These are phyloP conservation scores for Phytophthora europaea DNA, from an alignment of 352 stramenopile genomes.

Conservation along the genomic window DNA sequence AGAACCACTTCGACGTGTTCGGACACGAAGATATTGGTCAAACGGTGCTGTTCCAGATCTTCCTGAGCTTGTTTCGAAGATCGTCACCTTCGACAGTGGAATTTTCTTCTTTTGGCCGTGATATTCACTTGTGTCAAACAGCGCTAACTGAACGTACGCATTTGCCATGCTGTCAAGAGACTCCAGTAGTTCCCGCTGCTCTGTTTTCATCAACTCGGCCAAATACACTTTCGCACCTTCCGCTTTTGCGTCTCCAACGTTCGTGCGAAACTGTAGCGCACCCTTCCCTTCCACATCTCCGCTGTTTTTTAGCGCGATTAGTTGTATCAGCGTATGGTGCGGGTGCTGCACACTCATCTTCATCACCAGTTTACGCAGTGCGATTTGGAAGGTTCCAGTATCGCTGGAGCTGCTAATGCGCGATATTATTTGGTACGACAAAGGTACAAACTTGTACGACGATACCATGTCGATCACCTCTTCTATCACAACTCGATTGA, in stretches of 20 bases:
- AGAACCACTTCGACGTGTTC: conserved; percentile 53
- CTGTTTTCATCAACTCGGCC: conserved; percentile 61
- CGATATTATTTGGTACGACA: conserved; percentile 99
- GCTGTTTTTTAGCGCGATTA: conserved; percentile 96
- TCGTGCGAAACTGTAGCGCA: conserved; percentile 78
- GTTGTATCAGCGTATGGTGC: conserved; percentile 96
- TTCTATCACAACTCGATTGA: conserved; percentile 89
- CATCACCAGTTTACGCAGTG: conserved; percentile 90
- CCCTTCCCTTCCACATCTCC: conserved; percentile 89
- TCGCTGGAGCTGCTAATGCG: conserved; percentile 80
- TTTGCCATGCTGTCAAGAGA: conserved; percentile 80
- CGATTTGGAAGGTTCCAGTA: conserved; percentile 78
- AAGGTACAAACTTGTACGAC: conserved; percentile 97
- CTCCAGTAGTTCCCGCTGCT: conserved; percentile 70
- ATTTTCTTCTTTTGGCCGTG: conserved; percentile 84
- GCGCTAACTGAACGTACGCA: conserved; percentile 82
- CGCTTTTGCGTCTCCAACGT: conserved; percentile 84
- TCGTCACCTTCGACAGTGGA: conserved; percentile 64
- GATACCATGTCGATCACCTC: conserved; percentile 86
- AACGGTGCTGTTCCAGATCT: conserved; percentile 47
- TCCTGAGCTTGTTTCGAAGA: conserved; percentile 43
- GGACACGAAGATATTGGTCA: conserved; percentile 78
- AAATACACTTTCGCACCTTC: conserved; percentile 72
- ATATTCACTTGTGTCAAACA: conserved; percentile 85
- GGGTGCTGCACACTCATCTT: conserved; percentile 96